These are phyloP conservation scores for Lichtheimia ramosa DNA, from an alignment of 371 early-diverging fungal species.

Conservation along the genomic window DNA sequence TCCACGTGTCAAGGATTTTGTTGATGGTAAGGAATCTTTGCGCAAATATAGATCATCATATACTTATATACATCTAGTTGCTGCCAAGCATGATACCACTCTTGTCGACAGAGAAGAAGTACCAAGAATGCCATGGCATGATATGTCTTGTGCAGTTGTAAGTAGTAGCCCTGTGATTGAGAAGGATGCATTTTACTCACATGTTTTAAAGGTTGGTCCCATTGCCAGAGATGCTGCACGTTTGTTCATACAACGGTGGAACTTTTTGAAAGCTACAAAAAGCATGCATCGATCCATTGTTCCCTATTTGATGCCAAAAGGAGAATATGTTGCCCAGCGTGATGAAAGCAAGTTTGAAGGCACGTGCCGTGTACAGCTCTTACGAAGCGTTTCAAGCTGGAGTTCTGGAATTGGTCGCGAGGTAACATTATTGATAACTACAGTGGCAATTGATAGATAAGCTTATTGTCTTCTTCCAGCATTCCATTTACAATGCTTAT, in stretches of 20 bases:
- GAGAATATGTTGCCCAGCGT: conserved; percentile 71
- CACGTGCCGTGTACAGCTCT: conserved; percentile 67
- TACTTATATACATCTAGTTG: conserved; percentile 21
- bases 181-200: not conserved
- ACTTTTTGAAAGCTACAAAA: conserved; percentile 76
- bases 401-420: conserved; percentile 65
- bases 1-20: conserved; percentile 88
- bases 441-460: no score
- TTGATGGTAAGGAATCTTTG: conserved; percentile 47
- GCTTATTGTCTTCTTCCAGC: conserved; percentile 24
- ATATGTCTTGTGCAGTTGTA: conserved; percentile 73
- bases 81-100: conserved; percentile 51
- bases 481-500: conserved; percentile 87
- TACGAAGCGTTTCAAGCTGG: conserved; percentile 70
- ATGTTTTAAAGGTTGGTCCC: conserved; percentile 54
- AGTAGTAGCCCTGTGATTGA: not conserved
- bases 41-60: not conserved
- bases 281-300: conserved; percentile 61
- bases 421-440: conserved; percentile 3
- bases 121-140: conserved; percentile 97
- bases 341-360: conserved; percentile 66
- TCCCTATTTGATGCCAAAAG: conserved; percentile 78
- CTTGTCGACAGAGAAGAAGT: conserved; percentile 56
- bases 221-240: conserved; percentile 82
- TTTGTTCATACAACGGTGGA: conserved; percentile 94